Evolutionary conservation across 176 grass and related monocot genomes (phyloP), one percentile per base, ranked within the genome.

Genomic region (Zea luxurians): DNA sequence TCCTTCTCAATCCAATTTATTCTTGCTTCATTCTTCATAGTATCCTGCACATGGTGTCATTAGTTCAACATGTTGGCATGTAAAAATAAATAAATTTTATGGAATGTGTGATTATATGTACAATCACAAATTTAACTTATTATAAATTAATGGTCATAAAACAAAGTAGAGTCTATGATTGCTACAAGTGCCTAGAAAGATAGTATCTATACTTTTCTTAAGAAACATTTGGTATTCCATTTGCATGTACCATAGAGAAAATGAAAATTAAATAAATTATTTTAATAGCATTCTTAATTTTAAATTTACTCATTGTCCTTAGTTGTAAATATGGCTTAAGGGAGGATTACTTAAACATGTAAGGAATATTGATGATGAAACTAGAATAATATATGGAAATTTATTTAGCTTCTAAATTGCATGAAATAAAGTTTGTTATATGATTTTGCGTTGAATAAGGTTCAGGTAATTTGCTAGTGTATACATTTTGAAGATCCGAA

Each of bases 31-130:
- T 74, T 77, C 18, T 80, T 77, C 42, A 68, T 8, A 0, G 2
- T 40, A 37, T 77, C 81, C 80, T 86, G 5, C 34, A 65, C n/a
- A 53, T 77, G 47, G 12, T 53, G 13, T 48, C 5, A 37, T 57
- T 55, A 82, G 1, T 37, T 66, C 4, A 2, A 76, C 52, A 69
- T 62, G 2, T 59, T 37, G 69, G 20, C 1, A 6, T n/a, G 43
- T 5, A 54, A 21, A 59, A 44, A 2, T 58, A 45, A n/a, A n/a
- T 12, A n/a, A 7, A 35, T 37, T 4, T 45, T 37, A 36, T 7
- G 5, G 7, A 50, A 55, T 65, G 52, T 6, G 2, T 52, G 4
- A 4, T 2, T 7, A 75, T 8, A 2, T 78, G 42, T 27, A 60
- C 8, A 37, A 36, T 54, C 7, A 59, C 1, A 40, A 40, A 6